Percentiles rank a stretch among this genome's conserved stretches.
phyloP scores from a whole-genome alignment of 805 yeast species.

The Wickerhamiella domercqiae region DNA sequence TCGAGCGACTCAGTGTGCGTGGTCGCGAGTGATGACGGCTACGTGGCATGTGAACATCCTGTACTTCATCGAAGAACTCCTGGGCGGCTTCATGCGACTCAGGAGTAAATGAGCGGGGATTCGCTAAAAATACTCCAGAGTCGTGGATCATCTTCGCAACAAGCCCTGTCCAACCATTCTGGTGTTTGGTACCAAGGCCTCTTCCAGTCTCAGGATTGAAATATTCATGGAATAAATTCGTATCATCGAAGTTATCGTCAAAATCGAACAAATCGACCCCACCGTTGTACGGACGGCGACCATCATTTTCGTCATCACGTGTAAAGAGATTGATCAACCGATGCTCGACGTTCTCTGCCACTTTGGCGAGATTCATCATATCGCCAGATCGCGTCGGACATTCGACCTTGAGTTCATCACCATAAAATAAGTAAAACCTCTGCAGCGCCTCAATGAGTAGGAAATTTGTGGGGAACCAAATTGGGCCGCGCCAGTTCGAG shows the following conservation, averaged over 20 bases:
- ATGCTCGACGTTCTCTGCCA: slow-evolving; percentile 81
- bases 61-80: slow-evolving; percentile 24
- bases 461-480: slow-evolving; percentile 90
- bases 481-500: slow-evolving; percentile 95
- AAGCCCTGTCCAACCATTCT: slow-evolving; percentile 91
- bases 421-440: slow-evolving; percentile 76
- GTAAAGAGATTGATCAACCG: slow-evolving; percentile 69
- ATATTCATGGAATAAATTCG: slow-evolving; percentile 68
- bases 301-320: slow-evolving; percentile 35
- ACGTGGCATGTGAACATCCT: slow-evolving; percentile 13
- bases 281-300: slow-evolving; percentile 67
- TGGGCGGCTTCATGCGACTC: slow-evolving; percentile 23
- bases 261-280: slow-evolving; percentile 29
- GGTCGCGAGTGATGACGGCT: slow-evolving; percentile 13
- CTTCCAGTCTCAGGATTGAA: slow-evolving; percentile 92
- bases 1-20: slow-evolving; percentile 7
- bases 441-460: slow-evolving; percentile 74
- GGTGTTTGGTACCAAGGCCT: slow-evolving; percentile 87
- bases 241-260: slow-evolving; percentile 61
- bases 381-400: slow-evolving; percentile 52
- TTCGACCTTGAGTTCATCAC: slow-evolving; percentile 69
- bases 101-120: slow-evolving; percentile 17
- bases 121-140: slow-evolving; percentile 54
- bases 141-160: slow-evolving; percentile 83
- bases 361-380: slow-evolving; percentile 24